Conservation (phyloP, 768 basidiomycete genomes). For the Phlebiopsis gigantea region DNA sequence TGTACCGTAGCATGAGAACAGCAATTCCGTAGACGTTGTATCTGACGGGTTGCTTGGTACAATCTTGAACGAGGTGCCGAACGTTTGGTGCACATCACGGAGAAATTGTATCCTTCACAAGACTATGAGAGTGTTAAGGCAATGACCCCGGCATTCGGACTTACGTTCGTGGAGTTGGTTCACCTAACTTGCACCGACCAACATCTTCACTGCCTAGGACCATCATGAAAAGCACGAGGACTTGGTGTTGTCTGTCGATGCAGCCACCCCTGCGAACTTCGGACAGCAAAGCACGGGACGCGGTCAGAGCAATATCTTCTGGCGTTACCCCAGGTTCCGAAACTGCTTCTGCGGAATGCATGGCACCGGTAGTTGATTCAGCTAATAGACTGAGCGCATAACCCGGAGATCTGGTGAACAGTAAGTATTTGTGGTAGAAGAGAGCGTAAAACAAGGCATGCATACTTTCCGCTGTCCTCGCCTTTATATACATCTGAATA, state of each 20-base stretch:
- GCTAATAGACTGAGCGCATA: constrained; percentile 89
- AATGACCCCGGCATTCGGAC: background rate
- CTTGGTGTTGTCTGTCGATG: constrained; percentile 86
- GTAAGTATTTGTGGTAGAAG: background rate
- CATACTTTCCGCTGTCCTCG: constrained; percentile 94
- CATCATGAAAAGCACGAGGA: constrained; percentile 83
- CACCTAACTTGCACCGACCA: constrained; percentile 80
- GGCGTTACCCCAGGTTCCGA: constrained; percentile 82
- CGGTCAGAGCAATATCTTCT: constrained; percentile 86
- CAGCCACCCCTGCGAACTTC: constrained; percentile 86
- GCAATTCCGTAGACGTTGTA: constrained; percentile 47
- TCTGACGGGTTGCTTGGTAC: constrained; percentile 51
- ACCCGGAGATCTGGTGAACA: constrained; percentile 74
- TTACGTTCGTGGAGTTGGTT: constrained; percentile 74
- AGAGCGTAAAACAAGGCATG: background rate
- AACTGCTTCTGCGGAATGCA: constrained; percentile 83
- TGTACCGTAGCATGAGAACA: constrained; percentile 88
- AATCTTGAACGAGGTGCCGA: constrained; percentile 93
- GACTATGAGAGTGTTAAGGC: constrained; percentile 6
- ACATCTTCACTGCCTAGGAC: constrained; percentile 97
- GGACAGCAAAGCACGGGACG: constrained; percentile 69
- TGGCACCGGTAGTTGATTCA: constrained; percentile 85
- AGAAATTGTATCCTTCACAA: constrained; percentile 83
- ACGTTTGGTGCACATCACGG: constrained; percentile 73
- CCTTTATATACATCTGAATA: constrained; percentile 99